Base-by-base conservation (phyloP, 371 early-diverging fungal species). In the Rhizopus stolonifer region DNA sequence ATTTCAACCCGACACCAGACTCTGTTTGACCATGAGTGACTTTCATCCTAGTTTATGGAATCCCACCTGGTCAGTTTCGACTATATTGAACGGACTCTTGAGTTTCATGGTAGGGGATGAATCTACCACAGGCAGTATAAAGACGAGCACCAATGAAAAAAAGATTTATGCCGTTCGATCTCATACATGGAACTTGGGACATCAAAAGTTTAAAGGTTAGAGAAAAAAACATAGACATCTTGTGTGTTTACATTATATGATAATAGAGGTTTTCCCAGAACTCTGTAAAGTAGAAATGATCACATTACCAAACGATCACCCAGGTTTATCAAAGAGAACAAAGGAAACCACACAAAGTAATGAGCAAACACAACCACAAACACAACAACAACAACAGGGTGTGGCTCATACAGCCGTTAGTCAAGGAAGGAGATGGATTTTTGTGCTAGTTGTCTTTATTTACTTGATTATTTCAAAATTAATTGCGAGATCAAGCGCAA, bases 1-100 rank as follows among this genome's bases (percentile, higher is more conserved):
- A 23, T 98, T 98, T 62, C 87, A 91, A 59, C 85, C 89, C 8
- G 89, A 94, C 65, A 89, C 90, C 36, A 78, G 92, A 54, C 86
- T 98, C 14, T 98, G 99, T 67, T 76, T 94, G 53, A 87, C 90
- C 56, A 96, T 96, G 95, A 89, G 89, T 61, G 95, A 96, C 79
- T 96, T 92, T 67, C 98, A 93, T 61, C 92, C 88, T 25, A 86
- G 82, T 64, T 83, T 88, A 31, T 98, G 97, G 98, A 98, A 96
- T 69, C 97, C 97, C 3, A 90, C 92, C 46, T 96, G 97, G 99
- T 91, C 92, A 33, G 96, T 96, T 7, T 72, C 94, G 4, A 95
- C 97, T 0, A 96, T 98, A 47, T 70, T 98, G 49, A 95, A 89
- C 52, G 99, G 99, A 4, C 70, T 97, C 43, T 69, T 97, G 59